Conservation (phyloP, 257 asterid genomes). For the Plantago ovata region DNA sequence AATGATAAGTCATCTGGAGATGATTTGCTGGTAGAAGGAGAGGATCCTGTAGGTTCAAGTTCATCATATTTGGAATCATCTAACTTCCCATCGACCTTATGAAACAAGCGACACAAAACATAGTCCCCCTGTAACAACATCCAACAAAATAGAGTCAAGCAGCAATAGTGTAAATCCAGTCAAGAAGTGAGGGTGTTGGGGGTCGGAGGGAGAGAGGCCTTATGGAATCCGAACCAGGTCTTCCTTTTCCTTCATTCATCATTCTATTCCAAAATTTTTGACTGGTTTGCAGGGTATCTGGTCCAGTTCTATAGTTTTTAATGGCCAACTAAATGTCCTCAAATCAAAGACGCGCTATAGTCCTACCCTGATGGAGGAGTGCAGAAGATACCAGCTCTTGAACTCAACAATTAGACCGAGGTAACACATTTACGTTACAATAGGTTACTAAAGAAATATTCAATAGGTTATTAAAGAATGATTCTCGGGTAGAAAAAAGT, state of each 20-base stretch:
- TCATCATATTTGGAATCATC: slow-evolving; percentile 39
- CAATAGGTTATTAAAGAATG: too few relatives aligned
- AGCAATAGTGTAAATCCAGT: background rate
- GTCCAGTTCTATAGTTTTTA: background rate
- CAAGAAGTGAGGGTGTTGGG: background rate
- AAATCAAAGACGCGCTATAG: too few relatives aligned
- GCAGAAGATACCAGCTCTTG: too few relatives aligned
- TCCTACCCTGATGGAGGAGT: too few relatives aligned
- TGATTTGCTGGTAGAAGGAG: slow-evolving; percentile 42
- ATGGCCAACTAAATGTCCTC: background rate
- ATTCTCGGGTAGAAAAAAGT: too few relatives aligned
- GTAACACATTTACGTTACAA: too few relatives aligned
- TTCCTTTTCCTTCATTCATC: background rate
- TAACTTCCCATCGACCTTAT: slow-evolving; percentile 46
- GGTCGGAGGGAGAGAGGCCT: background rate
- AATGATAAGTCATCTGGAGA: slow-evolving; percentile 58
- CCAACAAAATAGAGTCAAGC: slow-evolving; percentile 9
- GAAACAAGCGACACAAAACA: slow-evolving; percentile 72
- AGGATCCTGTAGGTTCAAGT: slow-evolving; percentile 35
- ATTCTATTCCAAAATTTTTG: background rate
- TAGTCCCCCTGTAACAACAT: slow-evolving; percentile 47
- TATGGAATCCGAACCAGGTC: background rate
- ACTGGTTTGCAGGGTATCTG: slow-evolving; percentile 2
- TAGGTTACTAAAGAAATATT: too few relatives aligned
- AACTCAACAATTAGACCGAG: too few relatives aligned